Evolutionary conservation across 1,139 yeast species (phyloP).

Genomic region (Lodderomyces parapsilosis): DNA sequence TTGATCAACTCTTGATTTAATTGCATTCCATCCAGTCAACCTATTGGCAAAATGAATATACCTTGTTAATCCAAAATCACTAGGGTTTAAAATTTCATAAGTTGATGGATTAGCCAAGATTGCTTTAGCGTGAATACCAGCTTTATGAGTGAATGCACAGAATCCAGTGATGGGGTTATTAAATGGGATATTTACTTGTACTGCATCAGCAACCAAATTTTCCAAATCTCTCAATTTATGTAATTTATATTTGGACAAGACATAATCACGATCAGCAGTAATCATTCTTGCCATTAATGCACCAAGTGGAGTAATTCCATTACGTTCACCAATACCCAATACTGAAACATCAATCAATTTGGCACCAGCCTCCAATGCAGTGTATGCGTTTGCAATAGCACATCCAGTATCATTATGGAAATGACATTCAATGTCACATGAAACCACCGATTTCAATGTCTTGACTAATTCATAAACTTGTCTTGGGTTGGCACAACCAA

Average conservation of each 20-base stretch:
- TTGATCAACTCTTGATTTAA: slow-evolving; percentile 97
- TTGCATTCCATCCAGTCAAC: slow-evolving; percentile 98
- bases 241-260: slow-evolving; percentile 88
- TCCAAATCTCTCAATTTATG: slow-evolving; percentile 96
- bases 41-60: slow-evolving; percentile 97
- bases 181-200: slow-evolving; percentile 94
- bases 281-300: slow-evolving; percentile 99
- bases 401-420: slow-evolving; percentile 99
- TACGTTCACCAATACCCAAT: slow-evolving; percentile 97
- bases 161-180: slow-evolving; percentile 98
- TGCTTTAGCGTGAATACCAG: slow-evolving; percentile 99
- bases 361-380: slow-evolving; percentile 98
- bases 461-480: slow-evolving; percentile 96
- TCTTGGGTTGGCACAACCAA: slow-evolving; percentile 98
- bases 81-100: slow-evolving; percentile 91
- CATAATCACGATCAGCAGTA: slow-evolving; percentile 97
- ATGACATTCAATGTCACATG: slow-evolving; percentile 97
- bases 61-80: slow-evolving; percentile 92
- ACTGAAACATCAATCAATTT: slow-evolving; percentile 92
- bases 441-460: slow-evolving; percentile 88
- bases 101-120: slow-evolving; percentile 98
- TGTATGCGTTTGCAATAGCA: slow-evolving; percentile 97
- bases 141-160: slow-evolving; percentile 99
- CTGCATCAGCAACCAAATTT: slow-evolving; percentile 94
- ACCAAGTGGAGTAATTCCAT: slow-evolving; percentile 97